These are phyloP conservation scores for Vicia sativa DNA, from an alignment of 306 rosid species.

Conservation along the genomic window DNA sequence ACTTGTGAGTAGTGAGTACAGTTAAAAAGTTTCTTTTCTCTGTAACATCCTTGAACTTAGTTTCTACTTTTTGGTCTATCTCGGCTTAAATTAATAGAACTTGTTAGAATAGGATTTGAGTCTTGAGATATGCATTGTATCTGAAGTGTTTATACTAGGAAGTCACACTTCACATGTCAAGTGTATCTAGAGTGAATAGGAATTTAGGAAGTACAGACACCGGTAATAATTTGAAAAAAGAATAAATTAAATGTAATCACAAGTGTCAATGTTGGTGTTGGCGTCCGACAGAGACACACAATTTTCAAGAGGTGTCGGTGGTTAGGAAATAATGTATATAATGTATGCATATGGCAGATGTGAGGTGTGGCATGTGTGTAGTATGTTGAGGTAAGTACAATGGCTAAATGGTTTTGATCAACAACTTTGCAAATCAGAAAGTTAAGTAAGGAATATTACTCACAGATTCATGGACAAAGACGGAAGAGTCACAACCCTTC, in stretches of 20 bases:
- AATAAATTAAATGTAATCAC: too few species aligned
- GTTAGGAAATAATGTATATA: not conserved
- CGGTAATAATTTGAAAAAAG: too few species aligned
- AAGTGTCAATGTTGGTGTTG: too few species aligned
- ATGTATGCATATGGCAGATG: not conserved
- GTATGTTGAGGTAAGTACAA: not conserved
- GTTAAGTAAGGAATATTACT: constrained; percentile 48
- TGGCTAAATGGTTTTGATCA: too few species aligned
- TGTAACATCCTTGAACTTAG: too few species aligned
- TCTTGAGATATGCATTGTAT: not conserved
- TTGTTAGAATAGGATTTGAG: not conserved
- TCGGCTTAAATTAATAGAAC: not conserved
- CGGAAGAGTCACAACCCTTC: constrained; percentile 86
- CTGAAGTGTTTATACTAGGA: not conserved
- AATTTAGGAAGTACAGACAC: too few species aligned
- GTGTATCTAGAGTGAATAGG: not conserved
- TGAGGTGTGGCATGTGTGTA: not conserved
- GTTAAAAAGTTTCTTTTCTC: too few species aligned
- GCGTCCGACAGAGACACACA: too few species aligned
- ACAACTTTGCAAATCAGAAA: too few species aligned
- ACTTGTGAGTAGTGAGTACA: too few species aligned
- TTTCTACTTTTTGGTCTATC: constrained; percentile 8
- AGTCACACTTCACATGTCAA: not conserved
- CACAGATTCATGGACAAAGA: constrained; percentile 86
- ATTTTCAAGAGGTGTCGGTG: not conserved